Percentiles rank a stretch among this genome's conserved stretches.
Conservation (phyloP, 179 eudicot species). For the Patellifolia procumbens region DNA sequence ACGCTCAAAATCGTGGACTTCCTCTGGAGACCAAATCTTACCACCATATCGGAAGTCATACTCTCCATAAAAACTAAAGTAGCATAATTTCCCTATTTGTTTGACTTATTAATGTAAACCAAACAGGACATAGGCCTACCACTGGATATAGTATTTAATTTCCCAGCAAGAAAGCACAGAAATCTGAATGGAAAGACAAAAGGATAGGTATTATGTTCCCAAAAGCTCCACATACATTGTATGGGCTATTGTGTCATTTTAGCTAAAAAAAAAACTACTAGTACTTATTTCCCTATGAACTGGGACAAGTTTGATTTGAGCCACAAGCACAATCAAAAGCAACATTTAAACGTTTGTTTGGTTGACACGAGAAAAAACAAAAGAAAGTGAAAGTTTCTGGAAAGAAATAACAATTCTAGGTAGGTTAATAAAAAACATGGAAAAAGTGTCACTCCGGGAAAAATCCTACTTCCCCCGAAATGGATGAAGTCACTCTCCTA, state of each 20-base stretch:
- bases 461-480: no score
- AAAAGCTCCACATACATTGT: constrained; percentile 13
- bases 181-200: neutral
- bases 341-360: neutral
- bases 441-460: no score
- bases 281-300: neutral
- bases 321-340: neutral
- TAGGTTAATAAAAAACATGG: no score
- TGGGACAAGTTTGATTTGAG: neutral
- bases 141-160: neutral
- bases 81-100: neutral
- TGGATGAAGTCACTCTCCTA: no score
- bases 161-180: no score
- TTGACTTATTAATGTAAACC: neutral
- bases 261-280: neutral
- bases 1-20: neutral
- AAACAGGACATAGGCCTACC: constrained; percentile 19
- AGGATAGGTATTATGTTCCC: constrained; percentile 10
- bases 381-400: no score
- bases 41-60: constrained; percentile 1
- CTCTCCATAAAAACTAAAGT: neutral
- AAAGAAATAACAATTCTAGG: no score
- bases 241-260: neutral
- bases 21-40: constrained; percentile 1
- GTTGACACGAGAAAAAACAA: no score